phyloP scores from a whole-genome alignment of 2,329 filamentous ascomycete species.

The Nothophoma quercina region DNA sequence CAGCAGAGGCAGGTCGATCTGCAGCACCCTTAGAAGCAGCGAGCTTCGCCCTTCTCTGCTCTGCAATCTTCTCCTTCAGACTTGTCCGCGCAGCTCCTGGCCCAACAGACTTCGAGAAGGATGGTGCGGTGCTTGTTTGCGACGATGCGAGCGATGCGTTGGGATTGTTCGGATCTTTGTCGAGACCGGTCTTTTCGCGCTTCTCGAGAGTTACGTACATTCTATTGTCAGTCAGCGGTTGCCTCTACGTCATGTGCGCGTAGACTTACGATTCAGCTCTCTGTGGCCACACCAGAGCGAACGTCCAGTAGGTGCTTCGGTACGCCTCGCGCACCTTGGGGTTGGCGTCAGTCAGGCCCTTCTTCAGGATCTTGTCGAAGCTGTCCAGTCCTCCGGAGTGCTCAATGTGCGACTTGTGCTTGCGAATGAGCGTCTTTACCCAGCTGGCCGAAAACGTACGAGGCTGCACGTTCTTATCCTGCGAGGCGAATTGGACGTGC shows the following conservation, averaged over 20 bases:
- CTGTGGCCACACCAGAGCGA: constrained; percentile 77
- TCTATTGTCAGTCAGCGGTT: constrained; percentile 52
- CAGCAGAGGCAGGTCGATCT: constrained; percentile 65
- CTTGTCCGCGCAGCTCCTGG: constrained; percentile 61
- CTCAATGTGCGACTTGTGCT: constrained; percentile 85
- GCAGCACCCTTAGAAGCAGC: constrained; percentile 53
- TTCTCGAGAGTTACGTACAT: constrained; percentile 81
- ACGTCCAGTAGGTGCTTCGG: constrained; percentile 86
- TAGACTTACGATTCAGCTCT: constrained; percentile 73
- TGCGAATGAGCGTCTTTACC: constrained; percentile 82
- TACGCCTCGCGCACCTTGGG: constrained; percentile 87
- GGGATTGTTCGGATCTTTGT: constrained; percentile 84
- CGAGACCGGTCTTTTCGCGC: constrained; percentile 79
- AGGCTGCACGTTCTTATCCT: constrained; percentile 93
- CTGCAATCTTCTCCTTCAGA: constrained; percentile 82
- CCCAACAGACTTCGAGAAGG: constrained; percentile 58
- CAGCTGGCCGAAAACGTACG: constrained; percentile 80
- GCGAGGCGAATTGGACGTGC: constrained; percentile 80
- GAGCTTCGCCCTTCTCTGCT: constrained; percentile 71
- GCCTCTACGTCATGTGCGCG: neutral
- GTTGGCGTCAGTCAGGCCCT: constrained; percentile 87
- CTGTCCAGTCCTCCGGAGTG: constrained; percentile 82
- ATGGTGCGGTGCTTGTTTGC: constrained; percentile 56
- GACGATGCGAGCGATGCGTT: constrained; percentile 62
- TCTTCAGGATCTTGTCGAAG: constrained; percentile 87